Evolutionary conservation across 2,329 filamentous ascomycete species (phyloP), one percentile per base, ranked within the genome.

Genomic region (Sarocladium brachiariae): DNA sequence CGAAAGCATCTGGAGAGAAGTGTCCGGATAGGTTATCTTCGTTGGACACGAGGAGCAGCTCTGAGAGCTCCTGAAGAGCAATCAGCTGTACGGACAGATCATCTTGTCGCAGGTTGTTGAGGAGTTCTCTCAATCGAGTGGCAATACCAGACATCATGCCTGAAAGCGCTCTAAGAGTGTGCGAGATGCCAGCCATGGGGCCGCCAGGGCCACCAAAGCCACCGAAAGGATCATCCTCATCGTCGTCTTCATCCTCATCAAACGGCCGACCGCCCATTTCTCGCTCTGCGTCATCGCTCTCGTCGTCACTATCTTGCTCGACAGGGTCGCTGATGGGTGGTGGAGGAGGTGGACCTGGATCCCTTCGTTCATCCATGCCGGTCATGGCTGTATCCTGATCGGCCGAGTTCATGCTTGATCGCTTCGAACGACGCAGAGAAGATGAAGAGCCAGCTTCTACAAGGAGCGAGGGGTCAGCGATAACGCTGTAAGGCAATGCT

Each of bases 11-110:
- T 2, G 93, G 89, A 1, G 89, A 89, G 65, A 99, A 97, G 62
- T 96, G 89, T 4, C 93, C 93, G 2, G 92, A 89, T 10, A 99
- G 77, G 57, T 95, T 96, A 64, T 99, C 93, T 69, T 99, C 93
- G 58, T 93, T 97, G 10, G 92, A 96, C 33, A 99, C 88, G 25
- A 99, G 75, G 4, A 99, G 74, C 50, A 97, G 84, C 67, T 99
- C 91, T 0, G 92, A 96, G 6, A 99, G 75, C 59, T 97, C 92
- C 66, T 95, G 89, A 25, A 99, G 73, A 24, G 92, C 93, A 61
- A 96, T 90, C 57, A 96, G 76, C 70, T 99, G 95, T 34, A 93
- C 72, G 0, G 90, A 91, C 56, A 96, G 89, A 43, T 92, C 88
- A 63, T 91, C 92, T 59, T 87, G 83, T 56, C 86, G 84, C 52